Conservation (phyloP, 2,329 filamentous ascomycete species). For the Penicillium sp. region DNA sequence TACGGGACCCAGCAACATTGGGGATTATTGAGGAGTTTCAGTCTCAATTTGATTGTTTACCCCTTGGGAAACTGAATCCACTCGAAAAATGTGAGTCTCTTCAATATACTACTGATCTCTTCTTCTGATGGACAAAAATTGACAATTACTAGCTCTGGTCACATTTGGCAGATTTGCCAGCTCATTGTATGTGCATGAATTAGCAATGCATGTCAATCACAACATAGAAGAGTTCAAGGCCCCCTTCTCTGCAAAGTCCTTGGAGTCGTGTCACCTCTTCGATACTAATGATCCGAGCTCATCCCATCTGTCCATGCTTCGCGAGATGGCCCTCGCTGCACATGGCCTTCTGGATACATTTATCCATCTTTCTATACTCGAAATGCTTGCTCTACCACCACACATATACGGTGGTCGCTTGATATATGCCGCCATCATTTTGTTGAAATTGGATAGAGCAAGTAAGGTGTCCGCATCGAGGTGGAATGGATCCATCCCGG, state of each 20-base stretch:
- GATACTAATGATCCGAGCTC: not conserved
- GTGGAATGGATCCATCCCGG: not conserved
- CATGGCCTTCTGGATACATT: conserved; percentile 4
- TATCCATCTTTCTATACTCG: conserved; percentile 1
- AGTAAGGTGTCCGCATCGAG: not conserved
- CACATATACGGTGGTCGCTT: conserved; percentile 11
- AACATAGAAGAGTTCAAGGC: not conserved
- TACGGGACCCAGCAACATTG: not conserved
- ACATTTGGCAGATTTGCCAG: not conserved
- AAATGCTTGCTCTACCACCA: conserved; percentile 10
- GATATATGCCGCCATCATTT: conserved; percentile 7
- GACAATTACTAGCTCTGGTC: not conserved
- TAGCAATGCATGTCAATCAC: not conserved
- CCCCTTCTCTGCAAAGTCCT: not conserved
- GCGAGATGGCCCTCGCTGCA: not conserved
- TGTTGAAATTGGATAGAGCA: conserved; percentile 9
- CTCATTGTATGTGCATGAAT: not conserved
- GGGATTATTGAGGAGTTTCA: not conserved
- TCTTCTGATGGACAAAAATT: not conserved
- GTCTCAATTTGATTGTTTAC: not conserved
- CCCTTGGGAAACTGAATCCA: not conserved
- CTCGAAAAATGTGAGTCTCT: not conserved
- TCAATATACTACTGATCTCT: not conserved
- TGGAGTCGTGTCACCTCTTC: not conserved
- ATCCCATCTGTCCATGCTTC: not conserved